A percentile compares a stretch with the other conserved stretches of the same genome.
These are phyloP conservation scores for Sonneratia alba DNA, from an alignment of 345 rosid species.

Conservation along the genomic window DNA sequence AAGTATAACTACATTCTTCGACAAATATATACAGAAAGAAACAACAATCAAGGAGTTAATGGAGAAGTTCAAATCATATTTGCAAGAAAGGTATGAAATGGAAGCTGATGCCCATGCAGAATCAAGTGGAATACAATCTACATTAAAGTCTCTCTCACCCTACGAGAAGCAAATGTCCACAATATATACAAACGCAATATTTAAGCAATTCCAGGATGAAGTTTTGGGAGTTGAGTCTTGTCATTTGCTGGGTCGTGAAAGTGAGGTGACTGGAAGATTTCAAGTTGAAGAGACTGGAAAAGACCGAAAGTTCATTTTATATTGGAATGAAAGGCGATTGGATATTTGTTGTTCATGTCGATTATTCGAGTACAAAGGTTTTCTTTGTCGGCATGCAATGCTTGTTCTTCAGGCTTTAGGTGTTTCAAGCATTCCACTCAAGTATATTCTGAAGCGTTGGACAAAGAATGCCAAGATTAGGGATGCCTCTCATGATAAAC, in stretches of 20 bases:
- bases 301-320: conserved; percentile 17
- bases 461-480: conserved; percentile 26
- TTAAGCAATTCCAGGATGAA: conserved; percentile 40
- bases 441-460: conserved; percentile 32
- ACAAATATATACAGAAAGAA: conserved; percentile 19
- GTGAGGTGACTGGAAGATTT: conserved; percentile 18
- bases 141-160: conserved; percentile 24
- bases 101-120: conserved; percentile 25
- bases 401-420: conserved; percentile 36
- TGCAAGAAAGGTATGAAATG: conserved; percentile 21
- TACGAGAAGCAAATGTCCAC: conserved; percentile 33
- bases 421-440: conserved; percentile 22
- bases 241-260: conserved; percentile 23
- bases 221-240: conserved; percentile 31
- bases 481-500: conserved; percentile 14
- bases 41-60: conserved; percentile 30
- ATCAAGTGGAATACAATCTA: conserved; percentile 13
- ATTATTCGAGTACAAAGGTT: conserved; percentile 11
- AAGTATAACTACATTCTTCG: conserved; percentile 31
- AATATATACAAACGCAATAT: conserved; percentile 24
- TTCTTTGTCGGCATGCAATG: conserved; percentile 36
- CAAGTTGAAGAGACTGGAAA: conserved; percentile 28
- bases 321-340: conserved; percentile 24
- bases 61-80: conserved; percentile 19
- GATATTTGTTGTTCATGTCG: conserved; percentile 22